Evolutionary conservation across 2,329 filamentous ascomycete species (phyloP).

Genomic region (Alternaria ventricosa): DNA sequence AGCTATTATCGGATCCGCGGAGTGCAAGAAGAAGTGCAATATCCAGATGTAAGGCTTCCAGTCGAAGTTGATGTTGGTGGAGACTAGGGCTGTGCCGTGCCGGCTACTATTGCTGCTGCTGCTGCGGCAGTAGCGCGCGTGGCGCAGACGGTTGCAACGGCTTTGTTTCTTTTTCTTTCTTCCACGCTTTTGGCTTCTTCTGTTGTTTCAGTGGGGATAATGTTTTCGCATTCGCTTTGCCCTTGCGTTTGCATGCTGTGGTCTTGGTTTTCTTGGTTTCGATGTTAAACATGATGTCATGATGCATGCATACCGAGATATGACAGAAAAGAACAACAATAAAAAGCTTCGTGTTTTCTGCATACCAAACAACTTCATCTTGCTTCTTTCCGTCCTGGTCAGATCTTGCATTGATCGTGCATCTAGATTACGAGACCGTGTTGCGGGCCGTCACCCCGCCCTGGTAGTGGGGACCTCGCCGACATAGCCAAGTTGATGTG

Average conservation of each 20-base stretch:
- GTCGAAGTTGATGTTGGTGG: neutral
- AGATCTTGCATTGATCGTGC: neutral
- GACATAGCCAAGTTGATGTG: neutral
- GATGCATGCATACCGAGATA: neutral
- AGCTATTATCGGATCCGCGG: conserved; percentile 49
- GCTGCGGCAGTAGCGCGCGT: neutral
- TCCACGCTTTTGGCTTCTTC: neutral
- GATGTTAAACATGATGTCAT: neutral
- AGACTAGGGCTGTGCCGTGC: neutral
- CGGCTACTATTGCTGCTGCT: neutral
- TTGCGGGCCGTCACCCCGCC: neutral
- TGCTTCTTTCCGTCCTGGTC: neutral
- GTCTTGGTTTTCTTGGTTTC: neutral
- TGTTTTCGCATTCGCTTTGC: neutral
- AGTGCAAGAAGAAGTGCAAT: conserved; percentile 49
- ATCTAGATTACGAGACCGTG: neutral
- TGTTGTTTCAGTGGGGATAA: neutral
- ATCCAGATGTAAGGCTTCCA: conserved; percentile 9
- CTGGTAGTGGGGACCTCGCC: neutral
- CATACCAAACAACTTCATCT: neutral
- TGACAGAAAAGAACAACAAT: neutral
- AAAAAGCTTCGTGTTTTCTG: neutral
- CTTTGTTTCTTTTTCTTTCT: neutral
- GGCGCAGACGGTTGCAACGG: neutral
- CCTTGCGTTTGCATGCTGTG: neutral